These are phyloP conservation scores for Kazachstania martiniae DNA, from an alignment of 805 yeast genomes.

Conservation along the genomic window DNA sequence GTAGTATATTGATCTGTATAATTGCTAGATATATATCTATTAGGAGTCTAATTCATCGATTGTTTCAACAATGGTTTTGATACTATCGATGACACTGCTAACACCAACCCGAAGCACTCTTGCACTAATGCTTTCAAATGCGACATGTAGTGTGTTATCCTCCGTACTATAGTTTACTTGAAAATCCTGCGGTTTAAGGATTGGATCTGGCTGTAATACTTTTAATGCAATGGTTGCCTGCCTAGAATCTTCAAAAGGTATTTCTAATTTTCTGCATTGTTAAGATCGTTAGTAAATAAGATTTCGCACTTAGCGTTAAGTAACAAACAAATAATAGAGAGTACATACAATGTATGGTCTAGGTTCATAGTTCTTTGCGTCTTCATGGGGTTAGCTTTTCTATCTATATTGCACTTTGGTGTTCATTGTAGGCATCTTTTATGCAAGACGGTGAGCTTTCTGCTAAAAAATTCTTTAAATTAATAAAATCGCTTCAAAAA, in stretches of 20 bases:
- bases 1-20: no score
- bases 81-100: constrained; percentile 65
- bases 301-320: no score
- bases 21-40: no score
- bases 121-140: constrained; percentile 55
- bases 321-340: no score
- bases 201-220: constrained; percentile 70
- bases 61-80: constrained; percentile 70
- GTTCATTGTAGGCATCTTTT: no score
- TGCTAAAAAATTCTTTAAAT: no score
- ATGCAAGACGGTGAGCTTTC: no score
- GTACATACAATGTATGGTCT: constrained; percentile 14
- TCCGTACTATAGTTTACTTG: constrained; percentile 33
- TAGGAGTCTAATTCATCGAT: constrained; percentile 55
- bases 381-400: no score
- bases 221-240: constrained; percentile 57
- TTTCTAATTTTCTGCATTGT: constrained; percentile 33
- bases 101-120: constrained; percentile 76
- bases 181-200: constrained; percentile 61
- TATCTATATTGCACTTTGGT: no score
- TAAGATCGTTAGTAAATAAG: constrained; percentile 5
- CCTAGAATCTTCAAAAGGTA: constrained; percentile 50
- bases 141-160: constrained; percentile 32
- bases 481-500: background rate
- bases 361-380: constrained; percentile 4